Evolutionary conservation across 768 basidiomycete species (phyloP).

Genomic region (Leucosporidium yakuticum): DNA sequence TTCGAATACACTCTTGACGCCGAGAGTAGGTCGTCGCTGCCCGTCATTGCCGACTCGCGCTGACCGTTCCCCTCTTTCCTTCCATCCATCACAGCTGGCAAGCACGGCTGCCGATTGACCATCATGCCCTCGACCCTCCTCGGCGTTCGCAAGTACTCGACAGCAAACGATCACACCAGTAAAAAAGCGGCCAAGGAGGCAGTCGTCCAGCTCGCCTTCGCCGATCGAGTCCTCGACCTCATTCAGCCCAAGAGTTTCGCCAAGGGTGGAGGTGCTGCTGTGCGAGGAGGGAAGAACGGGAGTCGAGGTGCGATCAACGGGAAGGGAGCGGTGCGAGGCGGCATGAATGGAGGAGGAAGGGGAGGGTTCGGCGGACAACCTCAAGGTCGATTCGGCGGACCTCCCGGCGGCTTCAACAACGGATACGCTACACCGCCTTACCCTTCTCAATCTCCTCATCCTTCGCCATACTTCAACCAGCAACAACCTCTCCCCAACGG

Average conservation of each 20-base stretch:
- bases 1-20: neutral
- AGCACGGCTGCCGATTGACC: neutral
- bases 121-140: neutral
- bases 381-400: neutral
- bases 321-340: neutral
- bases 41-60: neutral
- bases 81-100: neutral
- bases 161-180: neutral
- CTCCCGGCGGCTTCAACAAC: neutral
- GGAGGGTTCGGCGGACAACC: neutral
- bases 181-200: constrained; percentile 14
- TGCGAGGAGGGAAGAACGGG: neutral
- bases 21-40: neutral
- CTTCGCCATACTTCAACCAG: neutral
- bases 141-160: neutral
- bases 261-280: neutral
- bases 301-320: neutral
- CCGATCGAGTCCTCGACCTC: constrained; percentile 9
- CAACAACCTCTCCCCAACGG: neutral
- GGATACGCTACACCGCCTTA: too few relatives aligned
- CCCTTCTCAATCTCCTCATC: too few relatives aligned
- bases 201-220: constrained; percentile 12
- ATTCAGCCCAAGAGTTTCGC: neutral
- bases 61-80: neutral
- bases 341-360: neutral